A percentile compares a stretch with the other conserved stretches of the same genome.
Conservation (phyloP, 768 basidiomycete species). For the Filobasidium wieringae region DNA sequence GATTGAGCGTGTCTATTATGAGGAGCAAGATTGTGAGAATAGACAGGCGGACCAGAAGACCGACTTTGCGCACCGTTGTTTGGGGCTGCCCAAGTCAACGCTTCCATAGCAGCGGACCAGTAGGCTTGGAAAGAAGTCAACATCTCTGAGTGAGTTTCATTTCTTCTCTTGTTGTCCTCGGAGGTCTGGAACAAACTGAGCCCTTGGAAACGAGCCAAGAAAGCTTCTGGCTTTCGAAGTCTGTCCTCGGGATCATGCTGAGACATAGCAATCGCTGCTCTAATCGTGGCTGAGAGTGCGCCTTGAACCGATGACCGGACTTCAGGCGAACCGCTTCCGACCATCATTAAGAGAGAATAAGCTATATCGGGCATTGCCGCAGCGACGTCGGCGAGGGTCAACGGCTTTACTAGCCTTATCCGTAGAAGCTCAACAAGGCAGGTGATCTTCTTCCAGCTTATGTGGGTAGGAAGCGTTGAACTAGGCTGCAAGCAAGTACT, state of each 20-base stretch:
- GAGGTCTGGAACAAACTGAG: background rate
- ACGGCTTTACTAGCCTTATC: background rate
- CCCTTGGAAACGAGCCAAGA: background rate
- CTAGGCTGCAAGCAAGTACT: constrained; percentile 1
- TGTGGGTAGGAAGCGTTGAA: background rate
- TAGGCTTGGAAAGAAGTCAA: background rate
- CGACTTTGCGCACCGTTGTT: background rate
- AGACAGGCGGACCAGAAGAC: background rate
- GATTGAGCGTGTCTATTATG: constrained; percentile 2
- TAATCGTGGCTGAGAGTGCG: background rate
- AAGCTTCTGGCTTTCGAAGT: background rate
- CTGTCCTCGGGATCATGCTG: background rate
- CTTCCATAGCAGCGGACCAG: background rate
- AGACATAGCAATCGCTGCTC: background rate
- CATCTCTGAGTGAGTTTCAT: background rate
- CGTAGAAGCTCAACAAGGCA: constrained; percentile 1
- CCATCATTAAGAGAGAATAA: constrained; percentile 5
- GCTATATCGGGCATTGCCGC: constrained; percentile 1
- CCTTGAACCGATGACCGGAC: constrained; percentile 3
- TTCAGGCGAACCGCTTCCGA: background rate
- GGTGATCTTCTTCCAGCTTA: constrained; percentile 4
- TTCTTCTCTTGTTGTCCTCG: background rate
- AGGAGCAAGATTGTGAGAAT: background rate
- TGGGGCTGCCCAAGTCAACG: constrained; percentile 1
- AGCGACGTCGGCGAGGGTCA: constrained; percentile 3